Evolutionary conservation across 75 land plant species (phyloP), one percentile per base, ranked within the genome.

Genomic region (Cupressus sempervirens): DNA sequence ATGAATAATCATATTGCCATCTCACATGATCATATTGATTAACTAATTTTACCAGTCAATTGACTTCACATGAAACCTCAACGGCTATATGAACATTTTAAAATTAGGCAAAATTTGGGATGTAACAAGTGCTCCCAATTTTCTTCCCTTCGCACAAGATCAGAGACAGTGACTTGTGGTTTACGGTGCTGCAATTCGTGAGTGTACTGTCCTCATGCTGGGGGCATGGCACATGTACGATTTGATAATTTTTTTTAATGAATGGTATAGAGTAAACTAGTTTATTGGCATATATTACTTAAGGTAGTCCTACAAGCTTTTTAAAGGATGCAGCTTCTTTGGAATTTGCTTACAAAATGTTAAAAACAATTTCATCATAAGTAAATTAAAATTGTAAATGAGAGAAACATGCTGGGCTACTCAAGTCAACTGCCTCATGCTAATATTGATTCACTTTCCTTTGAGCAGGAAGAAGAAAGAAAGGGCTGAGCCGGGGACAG

Each of bases 401-500:
- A 32, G 35, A 67, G 80, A 82, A 86, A 58, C 38, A 38, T 87
- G 74, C 86, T 84, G 80, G 76, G 73, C 34, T 85, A 43, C 38
- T 50, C 16, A 46, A 29, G 32, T 43, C 34, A 62, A 16, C 35
- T 12, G 54, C 18, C 14, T 58, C 12, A 32, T 67, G 52, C 67
- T 62, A n/a, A 56, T 20, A 30, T 84, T 86, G 38, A 38, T 40
- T 23, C 34, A 26, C 20, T 43, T 68, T 46, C 41, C 38, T 32
- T 18, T 38, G 29, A 29, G 70, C 85, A 97, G 97, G 92, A 93
- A 73, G 86, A 85, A 81, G 83, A 85, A 88, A 80, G 85, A 74
- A 9, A 70, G 87, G 68, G 86, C 90, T 20, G 99, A 97, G 89
- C 90, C 92, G 67, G 98, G 98, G 40, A 88, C 93, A 40, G 99